Base-by-base conservation (phyloP, 1,139 yeast genomes). In the Scheffersomyces titani region DNA sequence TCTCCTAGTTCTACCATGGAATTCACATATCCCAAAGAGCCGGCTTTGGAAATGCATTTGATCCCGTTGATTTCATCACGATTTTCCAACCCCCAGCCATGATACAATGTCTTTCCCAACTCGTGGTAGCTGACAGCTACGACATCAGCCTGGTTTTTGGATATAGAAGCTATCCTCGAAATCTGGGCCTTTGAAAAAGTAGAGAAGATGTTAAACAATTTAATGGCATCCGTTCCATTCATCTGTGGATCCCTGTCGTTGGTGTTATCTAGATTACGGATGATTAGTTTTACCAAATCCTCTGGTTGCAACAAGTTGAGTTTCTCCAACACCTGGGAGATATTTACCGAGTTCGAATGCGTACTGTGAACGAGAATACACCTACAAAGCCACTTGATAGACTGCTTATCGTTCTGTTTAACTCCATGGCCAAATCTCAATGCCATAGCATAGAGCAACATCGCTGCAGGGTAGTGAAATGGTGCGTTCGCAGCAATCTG, bases 1-100 rank as follows among this genome's bases (percentile, higher is more conserved):
- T 84, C 86, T 1, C 96, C 97, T 49, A 92, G 84, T 60, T 86
- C 86, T 20, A 86, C 76, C 86, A 89, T 84, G 0, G 93, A 88
- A 60, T 87, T 89, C 1, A 83, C 78, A 64, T 86, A 86, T 2
- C 96, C 96, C 71, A 88, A 73, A 18, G 86, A 77, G 0, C 88
- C 94, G 2, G 93, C 87, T 65, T 86, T 80, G 60, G 88, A 88
- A 52, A 89, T 74, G 60, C 85, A 83, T 58, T 77, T 77, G 48
- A 90, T 74, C 0, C 92, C 96, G 63, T 78, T 75, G 13, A 68
- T 62, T 64, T 88, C 92, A 63, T 88, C 87, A 58, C 78, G 76
- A 9, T 72, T 75, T 16, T 72, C 72, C n/a, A 73, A 52, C 0
- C 92, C 92, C 83, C 84, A 80, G 3, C 90, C 92, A 63, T 82